Conservation (phyloP, 805 yeast species). For the Myxozyma neglecta region DNA sequence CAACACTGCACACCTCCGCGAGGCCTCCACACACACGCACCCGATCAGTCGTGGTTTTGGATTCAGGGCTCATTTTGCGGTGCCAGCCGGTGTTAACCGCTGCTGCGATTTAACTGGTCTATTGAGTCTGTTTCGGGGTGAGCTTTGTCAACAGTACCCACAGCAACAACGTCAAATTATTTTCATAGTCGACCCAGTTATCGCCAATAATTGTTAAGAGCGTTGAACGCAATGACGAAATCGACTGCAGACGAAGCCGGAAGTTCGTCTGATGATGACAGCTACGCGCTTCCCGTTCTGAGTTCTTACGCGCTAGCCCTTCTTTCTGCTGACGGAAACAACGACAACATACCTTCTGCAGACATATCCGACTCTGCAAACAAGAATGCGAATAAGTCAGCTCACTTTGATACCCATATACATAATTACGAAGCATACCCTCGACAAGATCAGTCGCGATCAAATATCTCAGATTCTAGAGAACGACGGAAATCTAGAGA, state of each 20-base stretch:
- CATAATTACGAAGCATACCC: neutral
- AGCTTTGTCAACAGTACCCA: too few relatives aligned
- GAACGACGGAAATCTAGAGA: conserved; percentile 12
- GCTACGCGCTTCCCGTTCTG: conserved; percentile 59
- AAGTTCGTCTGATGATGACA: conserved; percentile 41
- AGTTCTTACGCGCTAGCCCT: conserved; percentile 60
- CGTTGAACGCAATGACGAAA: neutral
- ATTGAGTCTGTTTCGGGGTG: too few relatives aligned
- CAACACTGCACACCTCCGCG: neutral
- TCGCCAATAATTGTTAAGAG: neutral
- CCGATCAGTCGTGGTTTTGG: too few relatives aligned
- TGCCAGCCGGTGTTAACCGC: too few relatives aligned
- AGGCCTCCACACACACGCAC: neutral
- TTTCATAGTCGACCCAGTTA: neutral
- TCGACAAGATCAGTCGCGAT: neutral
- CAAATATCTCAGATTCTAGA: neutral
- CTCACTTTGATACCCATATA: neutral
- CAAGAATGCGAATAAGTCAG: neutral
- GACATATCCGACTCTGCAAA: neutral
- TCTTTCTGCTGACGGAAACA: conserved; percentile 39
- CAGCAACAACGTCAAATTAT: neutral
- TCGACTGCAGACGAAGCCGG: conserved; percentile 15
- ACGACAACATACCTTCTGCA: neutral
- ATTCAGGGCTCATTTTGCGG: too few relatives aligned
- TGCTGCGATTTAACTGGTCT: too few relatives aligned